Evolutionary conservation across 78 protist species (phyloP), one percentile per base, ranked within the genome.

Genomic region (Mastigamoeba balamuthi): DNA sequence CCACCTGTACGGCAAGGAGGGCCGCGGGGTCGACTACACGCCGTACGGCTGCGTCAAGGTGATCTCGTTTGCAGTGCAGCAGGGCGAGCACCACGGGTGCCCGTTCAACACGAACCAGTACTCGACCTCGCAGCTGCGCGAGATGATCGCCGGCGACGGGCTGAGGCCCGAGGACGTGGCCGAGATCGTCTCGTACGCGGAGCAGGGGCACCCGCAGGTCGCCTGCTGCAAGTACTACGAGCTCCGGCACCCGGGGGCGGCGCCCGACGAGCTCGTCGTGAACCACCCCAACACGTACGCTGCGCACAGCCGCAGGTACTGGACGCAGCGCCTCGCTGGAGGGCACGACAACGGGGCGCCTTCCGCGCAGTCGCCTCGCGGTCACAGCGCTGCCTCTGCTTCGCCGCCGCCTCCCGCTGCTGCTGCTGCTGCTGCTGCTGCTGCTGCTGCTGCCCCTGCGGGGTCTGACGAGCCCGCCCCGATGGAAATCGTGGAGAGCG

Each of bases 1-100:
- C 0, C 85, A 82, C 75, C 53, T 36, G 43, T 82, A 82, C 29
- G 87, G 87, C 40, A 33, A 28, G 6, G 87, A 82, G 38, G 87
- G 80, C 10, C 39, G 43, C 39, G 25, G 75, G 63, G 10, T 2
- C 17, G 44, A 81, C 53, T 81, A 78, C 78, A 43, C 82, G 7
- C 82, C 85, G 35, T 64, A 76, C 38, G 17, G 40, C 1, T 78
- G 83, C 69, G 0, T 0, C 23, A 78, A 78, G 30, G 73, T 78
- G 8, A 75, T 78, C 38, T 17, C 66, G 17, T 6, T 1, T 25
- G 3, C 1, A 3, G 52, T 8, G 7, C 76, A 69, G 10, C 0
- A 0, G 0, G 83, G 41, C 9, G 84, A 80, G 41, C 65, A 64
- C 35, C 84, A 80, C 37, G 84, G 84, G 52, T 80, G 84, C 48